Evolutionary conservation across 768 basidiomycete species (phyloP), one percentile per base, ranked within the genome.

Genomic region (Termitomyces sp.): DNA sequence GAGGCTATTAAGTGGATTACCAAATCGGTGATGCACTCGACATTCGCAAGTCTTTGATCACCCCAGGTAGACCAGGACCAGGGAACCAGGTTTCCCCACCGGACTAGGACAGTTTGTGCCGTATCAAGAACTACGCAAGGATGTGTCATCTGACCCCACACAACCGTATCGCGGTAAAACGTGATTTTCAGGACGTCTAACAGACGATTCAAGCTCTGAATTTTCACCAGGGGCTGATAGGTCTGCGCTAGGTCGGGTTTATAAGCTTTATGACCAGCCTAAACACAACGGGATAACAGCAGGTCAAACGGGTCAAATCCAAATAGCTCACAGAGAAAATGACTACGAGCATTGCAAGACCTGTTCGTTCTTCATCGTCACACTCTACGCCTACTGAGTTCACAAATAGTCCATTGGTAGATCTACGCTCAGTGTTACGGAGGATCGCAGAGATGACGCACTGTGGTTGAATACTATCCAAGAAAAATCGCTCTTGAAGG

Each of bases 21-120:
- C 58, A 86, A 63, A 48, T 66, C 66, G 5, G 75, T 68, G 47
- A 87, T 73, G 30, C 70, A 71, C 54, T 86, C 85, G 2, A 77
- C 71, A 36, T 82, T 69, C 30, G 78, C 73, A 40, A 72, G 66
- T 22, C 81, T 76, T 58, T 73, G 72, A 63, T 88, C 87, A 48
- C 71, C 67, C 85, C 87, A 90, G 7, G 77, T 68, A 12, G 66
- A 69, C 88, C 90, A 92, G 54, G 74, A 75, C 88, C 88, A 90
- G 1, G 80, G 77, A 3, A 87, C 67, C 12, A 79, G 70, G 12
- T 75, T 61, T 32, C 83, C 81, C 82, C 84, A 89, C 59, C 71
- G 71, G n/a, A 87, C 54, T n/a, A 90, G 66, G 22, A 87, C 74
- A 6, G 48, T 68, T 58, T 80, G 78, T 12, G 85, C 68, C 46